Evolutionary conservation across 2,329 filamentous ascomycete species (phyloP), one percentile per base, ranked within the genome.

Genomic region (Colletotrichum spaethianum): DNA sequence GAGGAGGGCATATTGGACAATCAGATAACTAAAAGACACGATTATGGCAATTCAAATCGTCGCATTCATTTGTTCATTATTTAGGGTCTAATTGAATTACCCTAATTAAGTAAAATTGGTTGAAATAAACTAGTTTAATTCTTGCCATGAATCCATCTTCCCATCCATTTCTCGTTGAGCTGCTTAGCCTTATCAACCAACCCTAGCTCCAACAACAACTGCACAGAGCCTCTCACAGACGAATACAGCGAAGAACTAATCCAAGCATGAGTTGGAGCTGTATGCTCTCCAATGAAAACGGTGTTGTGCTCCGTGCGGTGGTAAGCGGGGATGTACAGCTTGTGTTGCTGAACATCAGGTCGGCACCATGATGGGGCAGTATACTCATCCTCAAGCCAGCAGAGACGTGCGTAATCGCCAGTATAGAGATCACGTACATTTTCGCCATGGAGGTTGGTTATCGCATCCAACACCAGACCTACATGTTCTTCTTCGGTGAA

Each of bases 401-500:
- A 81, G 14, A 80, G 74, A n/a, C 78, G 75, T 63, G 78, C 76
- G 57, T 80, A 81, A 33, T 78, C 70, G 3, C 79, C 80, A 0
- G 80, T 81, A 60, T 79, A 82, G 6, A 76, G 62, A 16, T 78
- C 75, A 42, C 62, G 63, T 20, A 75, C 73, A 28, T 76, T 61
- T 0, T 85, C 79, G 2, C 92, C 91, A 77, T 93, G 91, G 18
- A 92, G 86, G 77, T 92, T 89, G 26, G 89, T 83, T 88, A 93
- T 93, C 11, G 91, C 88, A 46, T 91, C 87, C 74, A 92, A 86
- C 2, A 92, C 86, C 70, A 89, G 84, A 1, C 87, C 85, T 2
- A 92, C 87, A 75, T 93, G 90, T 68, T 91, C 87, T 8, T 82
- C 82, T 57, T 90, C 87, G 14, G 50, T 72, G 9, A 68, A 28